phyloP scores from a whole-genome alignment of 2,329 filamentous ascomycete genomes.

The Fusarium sp. region DNA sequence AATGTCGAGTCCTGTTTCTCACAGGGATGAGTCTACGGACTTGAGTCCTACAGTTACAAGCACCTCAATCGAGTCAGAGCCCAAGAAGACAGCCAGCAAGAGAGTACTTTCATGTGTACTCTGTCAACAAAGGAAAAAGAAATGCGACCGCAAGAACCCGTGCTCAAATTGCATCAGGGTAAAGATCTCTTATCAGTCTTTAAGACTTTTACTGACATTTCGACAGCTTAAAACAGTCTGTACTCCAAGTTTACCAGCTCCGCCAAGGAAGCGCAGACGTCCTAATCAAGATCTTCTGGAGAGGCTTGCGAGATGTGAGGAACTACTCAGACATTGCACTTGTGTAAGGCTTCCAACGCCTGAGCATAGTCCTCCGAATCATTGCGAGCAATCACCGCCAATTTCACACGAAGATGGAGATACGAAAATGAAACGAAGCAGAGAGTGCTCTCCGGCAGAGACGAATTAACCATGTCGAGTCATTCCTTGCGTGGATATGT shows the following conservation, averaged over 20 bases:
- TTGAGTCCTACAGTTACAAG: constrained; percentile 19
- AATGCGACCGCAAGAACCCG: constrained; percentile 50
- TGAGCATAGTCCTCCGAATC: constrained; percentile 24
- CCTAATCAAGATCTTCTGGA: constrained; percentile 47
- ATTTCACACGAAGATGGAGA: constrained; percentile 20
- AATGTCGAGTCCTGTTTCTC: constrained; percentile 28
- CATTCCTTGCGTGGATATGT: accelerated
- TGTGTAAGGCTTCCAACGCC: constrained; percentile 37
- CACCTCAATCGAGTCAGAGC: constrained; percentile 18
- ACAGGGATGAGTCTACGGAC: constrained; percentile 6
- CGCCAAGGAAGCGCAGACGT: constrained; percentile 48
- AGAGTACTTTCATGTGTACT: constrained; percentile 46
- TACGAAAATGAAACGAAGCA: constrained; percentile 16
- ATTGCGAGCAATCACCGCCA: constrained; percentile 21
- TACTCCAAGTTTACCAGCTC: constrained; percentile 47
- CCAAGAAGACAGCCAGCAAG: constrained; percentile 28
- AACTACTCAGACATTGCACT: constrained; percentile 44
- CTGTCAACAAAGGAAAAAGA: constrained; percentile 52
- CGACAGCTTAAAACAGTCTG: constrained; percentile 44
- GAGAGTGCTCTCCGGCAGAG: background rate
- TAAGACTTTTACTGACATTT: background rate
- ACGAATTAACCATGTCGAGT: background rate
- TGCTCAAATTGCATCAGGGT: constrained; percentile 50
- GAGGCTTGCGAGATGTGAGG: constrained; percentile 22
- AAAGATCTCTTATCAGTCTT: background rate